Evolutionary conservation across 2,329 filamentous ascomycete species (phyloP).

Genomic region (Cladosporium sp.): DNA sequence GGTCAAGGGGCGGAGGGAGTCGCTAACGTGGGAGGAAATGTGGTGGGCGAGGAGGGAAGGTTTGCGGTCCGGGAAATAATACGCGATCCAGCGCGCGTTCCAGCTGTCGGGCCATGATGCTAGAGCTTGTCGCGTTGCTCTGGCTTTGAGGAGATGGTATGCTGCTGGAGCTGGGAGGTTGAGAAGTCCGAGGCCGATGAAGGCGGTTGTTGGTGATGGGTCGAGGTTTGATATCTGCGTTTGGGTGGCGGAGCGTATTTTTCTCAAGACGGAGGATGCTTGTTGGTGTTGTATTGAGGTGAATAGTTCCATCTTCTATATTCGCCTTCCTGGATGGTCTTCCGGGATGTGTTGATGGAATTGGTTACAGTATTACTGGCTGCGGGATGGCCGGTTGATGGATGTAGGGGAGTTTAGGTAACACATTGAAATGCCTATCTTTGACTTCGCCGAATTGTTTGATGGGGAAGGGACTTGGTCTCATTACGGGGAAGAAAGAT

Average conservation of each 20-base stretch:
- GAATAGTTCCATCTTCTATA: not conserved
- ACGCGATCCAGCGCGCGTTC: slow-evolving; percentile 10
- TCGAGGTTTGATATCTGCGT: not conserved
- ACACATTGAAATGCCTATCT: slow-evolving; percentile 5
- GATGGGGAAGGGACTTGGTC: not conserved
- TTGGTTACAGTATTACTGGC: too few relatives aligned
- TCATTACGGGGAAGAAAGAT: too few relatives aligned
- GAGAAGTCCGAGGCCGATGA: slow-evolving; percentile 7
- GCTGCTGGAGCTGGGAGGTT: slow-evolving; percentile 10
- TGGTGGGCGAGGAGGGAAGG: slow-evolving; percentile 7
- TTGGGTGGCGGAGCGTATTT: not conserved
- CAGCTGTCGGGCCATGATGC: slow-evolving; percentile 5
- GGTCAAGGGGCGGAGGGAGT: not conserved
- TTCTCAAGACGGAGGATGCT: not conserved
- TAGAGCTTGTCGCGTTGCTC: slow-evolving; percentile 3
- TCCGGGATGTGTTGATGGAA: not conserved
- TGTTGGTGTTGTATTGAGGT: slow-evolving; percentile 1
- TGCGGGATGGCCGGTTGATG: not conserved
- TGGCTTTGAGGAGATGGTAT: slow-evolving; percentile 1
- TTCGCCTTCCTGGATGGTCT: too few relatives aligned
- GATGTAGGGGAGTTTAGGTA: slow-evolving; percentile 10
- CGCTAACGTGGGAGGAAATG: slow-evolving; percentile 1
- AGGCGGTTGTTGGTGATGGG: slow-evolving; percentile 4
- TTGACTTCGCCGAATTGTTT: slow-evolving; percentile 8
- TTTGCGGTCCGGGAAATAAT: slow-evolving; percentile 6